phyloP scores from a whole-genome alignment of 306 rosid species.

The Hylodesmum podocarpum region DNA sequence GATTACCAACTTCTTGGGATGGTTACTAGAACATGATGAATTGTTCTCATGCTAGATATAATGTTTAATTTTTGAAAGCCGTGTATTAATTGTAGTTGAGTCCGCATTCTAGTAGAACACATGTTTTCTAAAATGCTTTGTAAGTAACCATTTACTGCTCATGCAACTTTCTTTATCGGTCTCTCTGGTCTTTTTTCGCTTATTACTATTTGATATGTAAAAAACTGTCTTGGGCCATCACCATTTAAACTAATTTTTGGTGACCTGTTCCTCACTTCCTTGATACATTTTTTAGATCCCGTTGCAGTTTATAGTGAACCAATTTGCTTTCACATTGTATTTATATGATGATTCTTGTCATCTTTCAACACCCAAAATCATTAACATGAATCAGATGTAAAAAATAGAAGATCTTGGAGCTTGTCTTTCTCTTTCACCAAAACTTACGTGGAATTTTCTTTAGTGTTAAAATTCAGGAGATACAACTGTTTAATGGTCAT shows the following conservation, averaged over 20 bases:
- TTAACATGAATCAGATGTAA: slow-evolving; percentile 20
- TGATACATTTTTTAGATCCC: too few species aligned
- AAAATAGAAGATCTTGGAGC: slow-evolving; percentile 2
- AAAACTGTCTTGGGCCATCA: not conserved
- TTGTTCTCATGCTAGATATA: not conserved
- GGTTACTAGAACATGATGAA: slow-evolving; percentile 5
- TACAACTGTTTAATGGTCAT: slow-evolving; percentile 68
- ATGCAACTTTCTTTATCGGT: not conserved
- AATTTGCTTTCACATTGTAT: not conserved
- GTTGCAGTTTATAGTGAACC: not conserved
- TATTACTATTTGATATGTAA: not conserved
- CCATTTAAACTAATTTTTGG: not conserved
- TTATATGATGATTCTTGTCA: slow-evolving; percentile 8
- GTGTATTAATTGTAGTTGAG: not conserved
- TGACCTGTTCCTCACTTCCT: not conserved
- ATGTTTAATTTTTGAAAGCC: not conserved
- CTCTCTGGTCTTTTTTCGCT: not conserved
- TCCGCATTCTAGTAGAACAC: not conserved
- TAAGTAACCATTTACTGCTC: not conserved
- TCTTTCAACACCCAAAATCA: slow-evolving; percentile 10
- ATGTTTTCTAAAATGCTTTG: not conserved
- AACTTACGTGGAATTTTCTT: slow-evolving; percentile 43
- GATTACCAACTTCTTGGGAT: not conserved
- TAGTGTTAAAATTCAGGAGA: slow-evolving; percentile 83
- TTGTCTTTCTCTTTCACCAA: slow-evolving; percentile 23